Evolutionary conservation across 306 rosid species (phyloP), one percentile per base, ranked within the genome.

Genomic region (Cyamopsis tetragonoloba): DNA sequence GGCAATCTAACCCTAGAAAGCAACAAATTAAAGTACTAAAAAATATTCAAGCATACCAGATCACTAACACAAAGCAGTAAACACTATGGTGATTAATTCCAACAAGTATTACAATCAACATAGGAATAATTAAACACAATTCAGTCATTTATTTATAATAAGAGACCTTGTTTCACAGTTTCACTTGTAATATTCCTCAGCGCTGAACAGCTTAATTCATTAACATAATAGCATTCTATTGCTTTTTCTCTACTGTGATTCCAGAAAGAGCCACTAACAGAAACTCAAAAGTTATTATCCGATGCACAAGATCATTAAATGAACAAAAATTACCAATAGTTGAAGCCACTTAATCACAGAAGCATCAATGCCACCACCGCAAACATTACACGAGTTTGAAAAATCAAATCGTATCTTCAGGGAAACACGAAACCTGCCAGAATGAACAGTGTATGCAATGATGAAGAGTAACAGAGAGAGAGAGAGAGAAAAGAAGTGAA

Each of bases 101-200:
- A 7, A 41, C 46, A 43, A 77, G 9, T 62, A 23, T 7, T 8
- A 50, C 49, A 59, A 75, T 44, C 22, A 70, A 50, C 19, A 8
- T 23, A 68, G 37, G 65, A 37, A 5, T 26, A 13, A 26, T 37
- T 12, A 53, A 31, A 42, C 13, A 44, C 28, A 30, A 13, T 22
- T 35, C 12, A 32, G 14, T n/a, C 3, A 10, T 39, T 28, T 19
- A 13, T 1, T 42, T 8, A 2, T 48, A 1, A 32, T 46, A 30
- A 32, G 15, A 32, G 2, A 22, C 46, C 60, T 55, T 74, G 56
- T 13, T 74, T 26, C 35, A 31, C 8, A 27, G n/a, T 23, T 68
- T 73, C 50, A 22, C 23, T 15, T 10, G 56, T 1, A 43, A 20
- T 20, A 46, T 39, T 20, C 55, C 31, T 59, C 32, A 34, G 49